Base-by-base conservation (phyloP, 2,329 filamentous ascomycete genomes). In the Pseudocercospora macadamiae region DNA sequence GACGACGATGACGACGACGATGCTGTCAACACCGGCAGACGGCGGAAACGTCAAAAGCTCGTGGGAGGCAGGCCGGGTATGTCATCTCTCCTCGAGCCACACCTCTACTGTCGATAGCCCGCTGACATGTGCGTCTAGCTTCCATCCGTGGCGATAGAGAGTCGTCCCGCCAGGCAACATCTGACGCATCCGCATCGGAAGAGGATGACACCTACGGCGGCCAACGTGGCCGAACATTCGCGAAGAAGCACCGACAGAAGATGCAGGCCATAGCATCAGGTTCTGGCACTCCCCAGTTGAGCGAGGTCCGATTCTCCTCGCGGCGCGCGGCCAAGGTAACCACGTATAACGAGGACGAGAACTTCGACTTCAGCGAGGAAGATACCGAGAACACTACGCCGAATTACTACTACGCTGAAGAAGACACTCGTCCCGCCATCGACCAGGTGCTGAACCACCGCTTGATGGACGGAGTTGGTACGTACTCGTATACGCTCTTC, bases 401-500 rank as follows among this genome's bases (percentile, higher is more conserved):
- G 3, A 86, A 93, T 72, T 87, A 95, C 72, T 93, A 81, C 36
- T 83, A 82, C 49, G 84, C 87, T 56, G 84, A 85, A 34, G 89
- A 93, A 64, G 90, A 96, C 70, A 88, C 87, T 68, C 86, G 87
- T 3, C 91, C 92, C 16, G 92, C 91, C 67, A 92, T 99, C 65
- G 95, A 99, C 73, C 87, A 90, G 64, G 89, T 99, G 53, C 85
- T 99, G 54, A 90, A 96, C 64, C 93, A 97, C 74, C 87, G 89
- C 49, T 79, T 90, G 34, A 90, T 87, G 73, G 88, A 91, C 30
- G 90, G 83, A 39, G 69, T 68, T 60, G 75, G 77, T 77, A 16
- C 25, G 47, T 49, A 16, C 47, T 70, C 54, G 70, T 62, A 30
- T 19, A 9, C 6, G 8, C n/a, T 16, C 6, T 23, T 9, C 18